Percentiles rank a stretch among this genome's conserved stretches.
Evolutionary conservation across 495 filamentous ascomycete genomes (phyloP).

Genomic region (Aspergillus avenaceus): DNA sequence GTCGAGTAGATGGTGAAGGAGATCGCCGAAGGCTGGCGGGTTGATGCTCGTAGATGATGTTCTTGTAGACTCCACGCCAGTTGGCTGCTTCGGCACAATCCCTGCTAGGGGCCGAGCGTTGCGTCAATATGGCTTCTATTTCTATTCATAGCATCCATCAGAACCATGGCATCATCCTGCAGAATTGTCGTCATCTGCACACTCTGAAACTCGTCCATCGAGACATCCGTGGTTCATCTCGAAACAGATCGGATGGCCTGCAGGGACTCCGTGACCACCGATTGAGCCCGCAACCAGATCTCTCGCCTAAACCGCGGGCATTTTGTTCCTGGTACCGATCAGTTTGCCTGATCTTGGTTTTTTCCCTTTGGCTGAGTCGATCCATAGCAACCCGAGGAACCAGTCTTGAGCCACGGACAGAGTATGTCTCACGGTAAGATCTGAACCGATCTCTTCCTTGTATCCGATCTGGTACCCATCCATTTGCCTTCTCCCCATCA

Average conservation of each 20-base stretch:
- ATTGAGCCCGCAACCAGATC: not conserved
- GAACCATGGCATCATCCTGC: too few relatives aligned
- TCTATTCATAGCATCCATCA: too few relatives aligned
- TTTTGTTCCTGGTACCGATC: not conserved
- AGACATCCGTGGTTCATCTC: not conserved
- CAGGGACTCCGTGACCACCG: not conserved
- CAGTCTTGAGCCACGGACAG: not conserved
- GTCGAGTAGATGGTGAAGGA: too few relatives aligned
- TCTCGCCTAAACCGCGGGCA: not conserved
- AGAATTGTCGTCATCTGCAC: not conserved
- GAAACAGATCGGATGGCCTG: not conserved
- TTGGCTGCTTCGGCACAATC: too few relatives aligned
- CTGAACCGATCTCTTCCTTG: not conserved
- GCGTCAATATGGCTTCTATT: too few relatives aligned
- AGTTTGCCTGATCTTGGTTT: too few relatives aligned
- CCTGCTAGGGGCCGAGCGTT: too few relatives aligned
- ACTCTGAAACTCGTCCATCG: too few relatives aligned
- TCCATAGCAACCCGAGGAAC: not conserved
- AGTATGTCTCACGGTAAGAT: not conserved
- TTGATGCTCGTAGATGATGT: too few relatives aligned
- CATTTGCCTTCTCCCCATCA: not conserved
- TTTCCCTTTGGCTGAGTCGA: not conserved
- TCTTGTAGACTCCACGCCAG: too few relatives aligned
- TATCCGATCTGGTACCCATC: not conserved
- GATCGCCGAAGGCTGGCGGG: too few relatives aligned